phyloP scores from a whole-genome alignment of 352 stramenopile species.

The Globisporangium paroecandrum region DNA sequence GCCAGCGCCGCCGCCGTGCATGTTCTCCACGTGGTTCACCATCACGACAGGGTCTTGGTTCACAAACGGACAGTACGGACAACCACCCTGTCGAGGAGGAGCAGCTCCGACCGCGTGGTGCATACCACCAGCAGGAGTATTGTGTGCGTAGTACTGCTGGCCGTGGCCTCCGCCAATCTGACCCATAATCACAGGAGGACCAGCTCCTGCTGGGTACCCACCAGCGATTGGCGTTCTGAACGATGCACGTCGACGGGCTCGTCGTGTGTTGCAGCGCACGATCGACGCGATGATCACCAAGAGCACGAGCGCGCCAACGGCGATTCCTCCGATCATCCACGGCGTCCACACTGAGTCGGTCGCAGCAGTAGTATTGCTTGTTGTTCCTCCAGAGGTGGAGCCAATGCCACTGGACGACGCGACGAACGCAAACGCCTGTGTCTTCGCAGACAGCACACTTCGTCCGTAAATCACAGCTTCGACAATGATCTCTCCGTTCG shows the following conservation, averaged over 20 bases:
- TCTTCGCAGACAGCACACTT: constrained; percentile 52
- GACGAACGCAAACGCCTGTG: constrained; percentile 73
- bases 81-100: constrained; percentile 20
- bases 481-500: constrained; percentile 61
- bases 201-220: constrained; percentile 11
- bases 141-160: constrained; percentile 20
- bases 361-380: constrained; percentile 1
- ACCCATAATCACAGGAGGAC: neutral
- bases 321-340: constrained; percentile 52
- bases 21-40: constrained; percentile 64
- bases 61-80: constrained; percentile 62
- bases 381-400: constrained; percentile 30
- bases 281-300: constrained; percentile 39
- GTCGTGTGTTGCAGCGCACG: constrained; percentile 31
- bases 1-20: constrained; percentile 23
- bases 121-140: constrained; percentile 17
- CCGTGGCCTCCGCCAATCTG: neutral
- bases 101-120: constrained; percentile 2
- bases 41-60: constrained; percentile 48
- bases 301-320: constrained; percentile 41
- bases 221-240: neutral
- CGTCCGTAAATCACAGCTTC: constrained; percentile 66
- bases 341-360: constrained; percentile 45
- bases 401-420: constrained; percentile 76
- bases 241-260: constrained; percentile 17